Evolutionary conservation across 1,139 yeast genomes (phyloP), one percentile per base, ranked within the genome.

Genomic region (Yamadazyma diddensiae): DNA sequence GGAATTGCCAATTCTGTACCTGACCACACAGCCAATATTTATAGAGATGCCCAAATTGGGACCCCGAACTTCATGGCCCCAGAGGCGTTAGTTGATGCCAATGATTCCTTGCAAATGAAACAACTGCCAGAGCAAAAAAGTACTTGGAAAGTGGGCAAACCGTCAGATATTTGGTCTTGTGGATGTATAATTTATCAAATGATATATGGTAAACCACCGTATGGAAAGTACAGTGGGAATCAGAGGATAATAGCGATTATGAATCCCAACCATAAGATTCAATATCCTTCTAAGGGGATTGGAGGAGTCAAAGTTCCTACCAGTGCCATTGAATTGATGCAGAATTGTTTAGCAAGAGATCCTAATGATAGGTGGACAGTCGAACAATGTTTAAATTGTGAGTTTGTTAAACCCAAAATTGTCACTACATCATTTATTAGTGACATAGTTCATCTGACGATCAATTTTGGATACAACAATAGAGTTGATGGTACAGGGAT

Each of bases 1-100:
- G 98, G 98, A 13, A 92, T 92, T 38, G 95, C 97, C 10, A 85
- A 90, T 59, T 87, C 92, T 0, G 92, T 92, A 2, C 94, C 95
- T 1, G 97, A 90, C 36, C 87, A 87, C 50, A 92, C 98, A 0
- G 79, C 85, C 19, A 92, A 92, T 49, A 77, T 92, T 15, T 92
- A 90, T 52, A 72, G 97, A 37, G 95, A 87, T 41, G 77, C 88
- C 5, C 97, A 87, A 54, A 83, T 88, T 36, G 98, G 98, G 3
- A 92, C 98, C 0, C 96, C 97, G 2, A 87, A 85, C 55, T 92
- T 92, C 55, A 92, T 92, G 98, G 97, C 98, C 0, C 98, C 98
- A 0, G 98, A 92, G 55, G 87, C 97, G 0, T 64, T 90, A 36
- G 70, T 82, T 27, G 95, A 82, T 54, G 76, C 77, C 34, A 70